phyloP scores from a whole-genome alignment of 1,139 yeast genomes.

The Eremothecium sinecaudum region DNA sequence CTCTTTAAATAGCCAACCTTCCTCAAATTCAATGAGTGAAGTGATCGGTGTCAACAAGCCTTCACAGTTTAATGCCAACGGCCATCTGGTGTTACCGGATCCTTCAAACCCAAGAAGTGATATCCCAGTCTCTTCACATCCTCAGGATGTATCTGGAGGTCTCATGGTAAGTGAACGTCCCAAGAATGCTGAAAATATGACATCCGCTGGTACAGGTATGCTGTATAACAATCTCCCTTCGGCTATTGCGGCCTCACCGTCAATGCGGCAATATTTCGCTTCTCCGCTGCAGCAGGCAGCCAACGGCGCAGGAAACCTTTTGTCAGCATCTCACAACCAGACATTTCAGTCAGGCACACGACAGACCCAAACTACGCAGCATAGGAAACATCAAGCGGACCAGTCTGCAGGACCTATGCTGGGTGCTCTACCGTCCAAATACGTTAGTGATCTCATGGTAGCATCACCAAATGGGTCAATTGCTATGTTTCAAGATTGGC shows the following conservation, averaged over 20 bases:
- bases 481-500: conserved; percentile 30
- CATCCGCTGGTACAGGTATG: conserved; percentile 8
- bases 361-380: conserved; percentile 14
- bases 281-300: conserved; percentile 13
- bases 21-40: conserved; percentile 10
- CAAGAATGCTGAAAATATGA: conserved; percentile 3
- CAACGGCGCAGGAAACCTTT: conserved; percentile 5
- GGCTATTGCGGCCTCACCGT: conserved; percentile 14
- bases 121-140: conserved; percentile 10
- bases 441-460: conserved; percentile 27
- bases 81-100: conserved; percentile 10
- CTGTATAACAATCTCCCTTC: conserved; percentile 12
- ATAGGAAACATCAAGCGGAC: conserved; percentile 9
- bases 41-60: conserved; percentile 4
- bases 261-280: conserved; percentile 16
- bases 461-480: conserved; percentile 26
- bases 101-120: conserved; percentile 8
- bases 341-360: conserved; percentile 12
- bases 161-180: conserved; percentile 9
- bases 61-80: conserved; percentile 8
- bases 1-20: conserved; percentile 13
- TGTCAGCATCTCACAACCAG: conserved; percentile 7
- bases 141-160: conserved; percentile 7
- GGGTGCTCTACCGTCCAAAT: conserved; percentile 27
- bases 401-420: conserved; percentile 16